Base-by-base conservation (phyloP, 2,329 filamentous ascomycete genomes). In the Colletotrichum neosansevieriae region DNA sequence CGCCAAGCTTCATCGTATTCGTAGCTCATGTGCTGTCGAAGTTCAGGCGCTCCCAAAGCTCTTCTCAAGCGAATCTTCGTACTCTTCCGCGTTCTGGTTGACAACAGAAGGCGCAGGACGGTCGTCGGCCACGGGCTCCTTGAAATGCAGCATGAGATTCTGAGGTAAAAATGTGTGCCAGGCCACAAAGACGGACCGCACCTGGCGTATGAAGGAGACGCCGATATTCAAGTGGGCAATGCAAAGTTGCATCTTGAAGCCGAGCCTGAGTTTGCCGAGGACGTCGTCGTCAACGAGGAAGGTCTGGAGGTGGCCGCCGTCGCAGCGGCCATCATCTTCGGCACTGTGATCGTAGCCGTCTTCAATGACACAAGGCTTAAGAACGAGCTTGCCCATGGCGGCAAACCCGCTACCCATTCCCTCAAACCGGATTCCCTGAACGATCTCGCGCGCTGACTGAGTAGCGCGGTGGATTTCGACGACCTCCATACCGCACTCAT, bases 131-230 rank as follows among this genome's bases (percentile, higher is more conserved):
- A 75, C 75, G 0, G 90, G 90, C 24, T 85, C 79, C 76, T 89
- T 92, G 85, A 87, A 94, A 17, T 83, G 77, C 21, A 83, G 73
- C 90, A 94, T 92, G 71, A 92, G 80, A 72, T 91, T 87, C 75
- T 94, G 93, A 1, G 87, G 85, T 29, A 94, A 79, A 64, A 88
- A 88, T 0, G 82, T 85, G 74, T 92, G 88, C 75, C 92, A 92
- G 0, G 85, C 86, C 3, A 88, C 88, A 64, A 86, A 85, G 11
- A 90, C 75, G 0, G 83, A 83, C 32, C 80, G 75, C 15, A 91
- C 76, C 2, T 83, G 78, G 74, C 90, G 90, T 75, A 94, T 86
- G 75, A 91, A 94, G 70, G 82, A 83, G 24, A 93, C 68, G 2
- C 88, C 91, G 24, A 90, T 88, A 72, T 85, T 85, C 24, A 92